These are phyloP conservation scores for Debaryomyces sp. DNA, from an alignment of 1,139 yeast genomes.

Conservation along the genomic window DNA sequence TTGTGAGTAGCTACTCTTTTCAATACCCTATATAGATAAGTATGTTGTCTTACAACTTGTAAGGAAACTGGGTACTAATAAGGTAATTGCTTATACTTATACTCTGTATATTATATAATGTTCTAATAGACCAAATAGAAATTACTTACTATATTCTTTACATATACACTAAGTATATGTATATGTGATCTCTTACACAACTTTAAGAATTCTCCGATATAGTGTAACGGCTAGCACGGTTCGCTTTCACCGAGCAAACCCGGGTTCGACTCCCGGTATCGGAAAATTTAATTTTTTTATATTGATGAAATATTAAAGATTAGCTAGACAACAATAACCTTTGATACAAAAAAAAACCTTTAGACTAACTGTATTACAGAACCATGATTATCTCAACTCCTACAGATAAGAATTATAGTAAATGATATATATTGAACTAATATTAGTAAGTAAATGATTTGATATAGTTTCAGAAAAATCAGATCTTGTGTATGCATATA, in stretches of 20 bases:
- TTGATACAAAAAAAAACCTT: too few species aligned
- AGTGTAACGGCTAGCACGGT: conserved; percentile 85
- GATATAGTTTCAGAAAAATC: conserved; percentile 1
- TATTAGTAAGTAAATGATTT: conserved; percentile 1
- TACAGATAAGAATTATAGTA: background rate
- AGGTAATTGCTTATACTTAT: too few species aligned
- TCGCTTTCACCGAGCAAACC: conserved; percentile 83
- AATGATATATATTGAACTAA: conserved; percentile 4
- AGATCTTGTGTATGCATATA: conserved; percentile 2
- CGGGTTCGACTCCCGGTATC: conserved; percentile 85
- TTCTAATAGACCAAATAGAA: too few species aligned
- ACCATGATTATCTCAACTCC: background rate
- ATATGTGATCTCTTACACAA: too few species aligned
- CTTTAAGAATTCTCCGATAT: conserved; percentile 52
- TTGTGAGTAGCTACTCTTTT: too few species aligned
- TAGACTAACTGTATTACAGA: background rate
- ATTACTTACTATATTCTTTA: too few species aligned
- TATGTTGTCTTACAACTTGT: background rate
- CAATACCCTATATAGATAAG: too few species aligned
- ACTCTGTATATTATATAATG: too few species aligned
- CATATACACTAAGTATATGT: too few species aligned
- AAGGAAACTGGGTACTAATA: too few species aligned
- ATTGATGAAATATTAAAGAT: background rate
- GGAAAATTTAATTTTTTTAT: conserved; percentile 47
- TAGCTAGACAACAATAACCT: background rate